Evolutionary conservation across 805 yeast species (phyloP).

Genomic region (Wickerhamiella allomyrinae): DNA sequence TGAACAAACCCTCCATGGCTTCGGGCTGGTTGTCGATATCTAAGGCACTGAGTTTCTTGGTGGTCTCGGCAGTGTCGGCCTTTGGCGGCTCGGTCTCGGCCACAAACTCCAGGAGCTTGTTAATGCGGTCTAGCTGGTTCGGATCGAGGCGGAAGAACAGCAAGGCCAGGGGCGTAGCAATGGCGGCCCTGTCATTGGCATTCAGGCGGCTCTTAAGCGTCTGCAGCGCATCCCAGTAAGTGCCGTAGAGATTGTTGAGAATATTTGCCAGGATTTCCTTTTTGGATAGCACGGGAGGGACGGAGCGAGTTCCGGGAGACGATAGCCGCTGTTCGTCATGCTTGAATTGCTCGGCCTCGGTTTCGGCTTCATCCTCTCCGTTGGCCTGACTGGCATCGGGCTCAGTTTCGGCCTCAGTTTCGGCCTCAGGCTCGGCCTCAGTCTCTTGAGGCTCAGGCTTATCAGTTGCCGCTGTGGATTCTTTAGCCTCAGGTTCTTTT

Average conservation of each 20-base stretch:
- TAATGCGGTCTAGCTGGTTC: conserved; percentile 2
- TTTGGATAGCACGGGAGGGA: background rate
- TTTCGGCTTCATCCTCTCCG: conserved; percentile 11
- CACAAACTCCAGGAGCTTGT: conserved; percentile 6
- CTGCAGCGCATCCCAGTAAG: conserved; percentile 8
- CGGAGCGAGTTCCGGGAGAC: background rate
- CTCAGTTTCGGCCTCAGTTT: background rate
- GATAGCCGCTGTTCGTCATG: background rate
- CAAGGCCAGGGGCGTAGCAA: conserved; percentile 5
- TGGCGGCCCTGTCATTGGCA: conserved; percentile 6
- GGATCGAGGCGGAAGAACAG: conserved; percentile 5
- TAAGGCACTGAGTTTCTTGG: background rate
- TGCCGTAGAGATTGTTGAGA: conserved; percentile 1
- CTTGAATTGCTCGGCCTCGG: conserved; percentile 4
- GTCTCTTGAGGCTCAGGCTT: conserved; percentile 9
- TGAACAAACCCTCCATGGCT: conserved; percentile 19
- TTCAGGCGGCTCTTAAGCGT: conserved; percentile 14
- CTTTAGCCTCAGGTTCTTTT: too few species aligned
- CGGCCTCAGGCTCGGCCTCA: conserved; percentile 5
- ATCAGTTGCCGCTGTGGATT: conserved; percentile 8
- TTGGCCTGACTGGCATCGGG: conserved; percentile 6
- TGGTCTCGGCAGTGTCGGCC: background rate
- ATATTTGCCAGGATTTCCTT: background rate
- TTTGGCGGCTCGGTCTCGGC: conserved; percentile 3
- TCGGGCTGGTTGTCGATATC: conserved; percentile 3